Conservation (phyloP, 2,329 filamentous ascomycete genomes). For the Aspergillus nomiae region DNA sequence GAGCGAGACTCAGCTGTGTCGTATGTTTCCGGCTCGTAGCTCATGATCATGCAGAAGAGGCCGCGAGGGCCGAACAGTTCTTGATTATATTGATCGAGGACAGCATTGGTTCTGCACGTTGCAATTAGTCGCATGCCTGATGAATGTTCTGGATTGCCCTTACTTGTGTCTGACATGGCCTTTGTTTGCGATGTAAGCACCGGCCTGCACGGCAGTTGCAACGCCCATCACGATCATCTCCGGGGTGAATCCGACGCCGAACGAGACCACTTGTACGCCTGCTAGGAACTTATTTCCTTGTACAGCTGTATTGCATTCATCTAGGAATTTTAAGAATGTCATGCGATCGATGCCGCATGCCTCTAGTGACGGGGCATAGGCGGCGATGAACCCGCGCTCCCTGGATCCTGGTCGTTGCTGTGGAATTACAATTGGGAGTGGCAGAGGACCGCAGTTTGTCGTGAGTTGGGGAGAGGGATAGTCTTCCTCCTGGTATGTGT, state of each 20-base stretch:
- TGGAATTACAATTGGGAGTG: conserved; percentile 5
- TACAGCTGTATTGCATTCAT: conserved; percentile 34
- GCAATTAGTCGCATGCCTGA: background rate
- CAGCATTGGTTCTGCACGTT: conserved; percentile 41
- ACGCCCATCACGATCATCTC: conserved; percentile 44
- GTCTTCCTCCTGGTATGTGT: background rate
- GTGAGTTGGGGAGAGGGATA: background rate
- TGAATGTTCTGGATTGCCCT: background rate
- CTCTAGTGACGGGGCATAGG: conserved; percentile 2
- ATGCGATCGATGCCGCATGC: background rate
- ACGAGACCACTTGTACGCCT: conserved; percentile 41
- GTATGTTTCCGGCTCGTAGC: conserved; percentile 45
- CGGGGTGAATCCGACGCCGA: conserved; percentile 39
- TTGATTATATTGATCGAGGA: conserved; percentile 57
- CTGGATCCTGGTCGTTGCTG: conserved; percentile 3
- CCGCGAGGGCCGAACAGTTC: conserved; percentile 57
- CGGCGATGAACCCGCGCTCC: conserved; percentile 2
- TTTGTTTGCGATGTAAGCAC: conserved; percentile 42
- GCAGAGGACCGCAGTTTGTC: background rate
- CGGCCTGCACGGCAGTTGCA: conserved; percentile 45
- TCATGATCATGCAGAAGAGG: conserved; percentile 54
- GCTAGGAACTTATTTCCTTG: conserved; percentile 38
- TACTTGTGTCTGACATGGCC: conserved; percentile 19
- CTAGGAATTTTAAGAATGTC: conserved; percentile 30
- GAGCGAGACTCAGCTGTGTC: background rate